Evolutionary conservation across 495 filamentous ascomycete species (phyloP).

Genomic region (Aspergillus leporis): DNA sequence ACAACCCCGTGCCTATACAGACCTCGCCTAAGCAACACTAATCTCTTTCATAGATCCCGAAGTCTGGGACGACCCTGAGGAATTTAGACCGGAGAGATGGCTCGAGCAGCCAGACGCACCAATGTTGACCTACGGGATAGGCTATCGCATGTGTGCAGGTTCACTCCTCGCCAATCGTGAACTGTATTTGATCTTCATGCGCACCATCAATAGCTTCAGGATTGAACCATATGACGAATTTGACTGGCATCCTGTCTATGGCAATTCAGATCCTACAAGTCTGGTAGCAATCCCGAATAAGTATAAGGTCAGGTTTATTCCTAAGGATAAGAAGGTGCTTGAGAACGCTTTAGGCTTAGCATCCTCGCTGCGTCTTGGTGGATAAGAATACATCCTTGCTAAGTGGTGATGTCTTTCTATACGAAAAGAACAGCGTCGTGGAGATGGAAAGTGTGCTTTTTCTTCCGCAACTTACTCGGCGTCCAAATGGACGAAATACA

Average conservation of each 20-base stretch:
- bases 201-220: constrained; percentile 58
- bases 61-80: constrained; percentile 58
- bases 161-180: constrained; percentile 63
- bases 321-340: constrained; percentile 46
- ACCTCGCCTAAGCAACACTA: background rate
- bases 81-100: constrained; percentile 63
- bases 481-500: too few relatives aligned
- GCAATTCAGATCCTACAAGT: constrained; percentile 58
- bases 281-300: constrained; percentile 56
- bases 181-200: constrained; percentile 65
- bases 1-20: background rate
- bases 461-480: constrained; percentile 19
- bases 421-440: background rate
- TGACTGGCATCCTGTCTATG: constrained; percentile 55
- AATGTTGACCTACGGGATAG: constrained; percentile 61
- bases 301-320: constrained; percentile 58
- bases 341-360: constrained; percentile 28
- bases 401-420: background rate
- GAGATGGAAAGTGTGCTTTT: background rate
- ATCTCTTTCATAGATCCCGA: constrained; percentile 45
- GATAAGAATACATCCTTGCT: background rate
- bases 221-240: constrained; percentile 50
- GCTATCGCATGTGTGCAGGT: constrained; percentile 68
- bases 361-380: background rate
- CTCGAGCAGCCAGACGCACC: constrained; percentile 62